Conservation (phyloP, 306 rosid genomes). For the Delonix regia region DNA sequence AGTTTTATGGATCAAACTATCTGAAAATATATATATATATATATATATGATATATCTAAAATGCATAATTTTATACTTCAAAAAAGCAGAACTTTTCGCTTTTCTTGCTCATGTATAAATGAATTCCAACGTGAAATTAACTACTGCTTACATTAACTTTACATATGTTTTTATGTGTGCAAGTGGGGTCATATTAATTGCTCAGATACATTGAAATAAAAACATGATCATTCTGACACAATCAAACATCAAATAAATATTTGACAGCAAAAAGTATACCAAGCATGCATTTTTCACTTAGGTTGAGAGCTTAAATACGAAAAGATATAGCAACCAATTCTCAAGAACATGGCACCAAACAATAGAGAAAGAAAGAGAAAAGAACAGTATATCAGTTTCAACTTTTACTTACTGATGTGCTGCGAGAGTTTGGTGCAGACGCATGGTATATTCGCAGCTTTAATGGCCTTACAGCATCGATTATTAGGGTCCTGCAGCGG, state of each 20-base stretch:
- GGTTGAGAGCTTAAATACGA: constrained; percentile 21
- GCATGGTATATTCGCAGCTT: constrained; percentile 23
- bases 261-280: neutral
- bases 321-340: constrained; percentile 30
- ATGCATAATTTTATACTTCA: neutral
- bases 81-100: neutral
- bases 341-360: constrained; percentile 22
- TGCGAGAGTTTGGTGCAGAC: constrained; percentile 24
- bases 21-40: no score
- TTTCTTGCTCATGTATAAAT: neutral
- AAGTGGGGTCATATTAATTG: no score
- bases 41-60: no score
- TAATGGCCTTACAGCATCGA: constrained; percentile 28
- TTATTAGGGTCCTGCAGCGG: constrained; percentile 1
- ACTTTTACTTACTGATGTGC: neutral
- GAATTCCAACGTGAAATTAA: neutral
- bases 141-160: no score
- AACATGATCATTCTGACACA: neutral
- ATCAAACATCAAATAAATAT: neutral
- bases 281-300: no score
- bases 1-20: neutral
- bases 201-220: neutral
- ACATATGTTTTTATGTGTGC: no score
- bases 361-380: neutral
- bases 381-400: neutral